A percentile compares a stretch with the other conserved stretches of the same genome.
Conservation (phyloP, 192 early-diverging fungal species). For the Rhizophagus sp. region DNA sequence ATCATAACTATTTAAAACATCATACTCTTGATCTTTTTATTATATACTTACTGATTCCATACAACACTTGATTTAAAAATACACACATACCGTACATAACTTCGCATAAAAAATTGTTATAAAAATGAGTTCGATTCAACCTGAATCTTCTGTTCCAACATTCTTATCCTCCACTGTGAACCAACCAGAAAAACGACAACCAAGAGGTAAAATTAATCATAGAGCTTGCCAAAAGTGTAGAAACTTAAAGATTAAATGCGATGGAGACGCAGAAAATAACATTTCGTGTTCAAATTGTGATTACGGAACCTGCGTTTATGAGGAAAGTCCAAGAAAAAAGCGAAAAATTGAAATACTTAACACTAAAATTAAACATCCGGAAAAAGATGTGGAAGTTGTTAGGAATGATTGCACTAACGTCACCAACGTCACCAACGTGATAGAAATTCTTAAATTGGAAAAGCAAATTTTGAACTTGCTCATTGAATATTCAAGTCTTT, state of each 20-base stretch:
- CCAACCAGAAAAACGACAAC: background rate
- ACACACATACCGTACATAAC: no score
- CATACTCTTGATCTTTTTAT: no score
- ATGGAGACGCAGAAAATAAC: background rate
- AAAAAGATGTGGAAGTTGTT: background rate
- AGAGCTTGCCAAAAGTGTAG: slow-evolving; percentile 18
- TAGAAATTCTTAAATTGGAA: background rate
- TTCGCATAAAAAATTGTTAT: no score
- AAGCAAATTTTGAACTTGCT: background rate
- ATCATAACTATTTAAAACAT: no score
- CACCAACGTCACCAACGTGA: no score
- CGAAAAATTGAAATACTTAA: slow-evolving; percentile 6
- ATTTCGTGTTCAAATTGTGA: background rate
- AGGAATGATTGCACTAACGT: background rate
- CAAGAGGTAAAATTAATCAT: slow-evolving; percentile 6
- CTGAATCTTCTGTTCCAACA: no score
- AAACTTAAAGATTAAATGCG: slow-evolving; percentile 1
- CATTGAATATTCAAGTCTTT: background rate
- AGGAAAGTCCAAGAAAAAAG: slow-evolving; percentile 19
- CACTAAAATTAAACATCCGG: background rate
- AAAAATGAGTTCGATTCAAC: no score
- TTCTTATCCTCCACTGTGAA: no score
- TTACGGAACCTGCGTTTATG: background rate
- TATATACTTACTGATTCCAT: no score
- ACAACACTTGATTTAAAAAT: no score